These are phyloP conservation scores for Phlebopus sp. DNA, from an alignment of 1,284 basidiomycete genomes.

Conservation along the genomic window DNA sequence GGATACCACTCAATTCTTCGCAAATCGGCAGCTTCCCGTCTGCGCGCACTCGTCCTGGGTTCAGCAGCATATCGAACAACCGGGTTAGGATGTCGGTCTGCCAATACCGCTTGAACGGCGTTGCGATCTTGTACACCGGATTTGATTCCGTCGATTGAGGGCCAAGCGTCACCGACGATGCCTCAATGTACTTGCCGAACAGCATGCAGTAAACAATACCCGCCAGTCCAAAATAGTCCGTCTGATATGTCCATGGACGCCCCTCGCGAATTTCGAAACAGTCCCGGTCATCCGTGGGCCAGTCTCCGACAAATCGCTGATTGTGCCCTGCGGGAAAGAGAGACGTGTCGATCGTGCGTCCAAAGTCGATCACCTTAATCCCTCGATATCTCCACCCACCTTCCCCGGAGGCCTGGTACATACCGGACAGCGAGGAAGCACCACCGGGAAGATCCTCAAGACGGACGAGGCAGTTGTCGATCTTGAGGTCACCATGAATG, in stretches of 20 bases:
- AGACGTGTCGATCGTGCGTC: slow-evolving; percentile 84
- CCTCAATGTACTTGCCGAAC: slow-evolving; percentile 93
- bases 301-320: slow-evolving; percentile 86
- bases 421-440: slow-evolving; percentile 65
- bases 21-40: slow-evolving; percentile 69
- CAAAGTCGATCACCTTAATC: slow-evolving; percentile 94
- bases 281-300: slow-evolving; percentile 85
- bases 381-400: slow-evolving; percentile 89
- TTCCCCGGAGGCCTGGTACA: slow-evolving; percentile 74
- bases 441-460: slow-evolving; percentile 80
- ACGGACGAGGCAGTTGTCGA: slow-evolving; percentile 95
- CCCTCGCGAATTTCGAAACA: slow-evolving; percentile 87
- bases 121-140: slow-evolving; percentile 62
- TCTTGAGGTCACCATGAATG: slow-evolving; percentile 98
- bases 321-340: slow-evolving; percentile 63
- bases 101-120: slow-evolving; percentile 93
- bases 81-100: slow-evolving; percentile 84
- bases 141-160: slow-evolving; percentile 32
- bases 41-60: slow-evolving; percentile 58
- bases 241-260: slow-evolving; percentile 88
- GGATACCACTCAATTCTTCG: slow-evolving; percentile 60
- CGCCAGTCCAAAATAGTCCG: slow-evolving; percentile 94
- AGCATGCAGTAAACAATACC: slow-evolving; percentile 94
- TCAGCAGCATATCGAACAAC: slow-evolving; percentile 86
- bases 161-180: slow-evolving; percentile 47